phyloP scores from a whole-genome alignment of 495 filamentous ascomycete species.

The Penicillium longicatenatum region DNA sequence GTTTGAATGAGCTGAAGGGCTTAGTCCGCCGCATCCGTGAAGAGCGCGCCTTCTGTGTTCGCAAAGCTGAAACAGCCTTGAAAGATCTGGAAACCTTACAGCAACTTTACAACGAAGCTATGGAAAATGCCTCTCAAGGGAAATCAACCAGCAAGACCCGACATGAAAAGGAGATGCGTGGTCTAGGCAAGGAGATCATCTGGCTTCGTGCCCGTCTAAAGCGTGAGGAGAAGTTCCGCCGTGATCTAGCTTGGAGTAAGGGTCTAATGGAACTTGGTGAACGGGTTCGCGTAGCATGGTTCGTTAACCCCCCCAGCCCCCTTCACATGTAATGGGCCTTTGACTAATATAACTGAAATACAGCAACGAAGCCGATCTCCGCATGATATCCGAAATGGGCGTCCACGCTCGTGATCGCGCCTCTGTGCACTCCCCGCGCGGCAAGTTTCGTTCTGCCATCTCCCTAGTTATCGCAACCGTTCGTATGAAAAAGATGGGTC shows the following conservation, averaged over 20 bases:
- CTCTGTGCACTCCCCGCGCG: conserved; percentile 35
- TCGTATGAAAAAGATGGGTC: conserved; percentile 55
- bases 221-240: conserved; percentile 78
- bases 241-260: conserved; percentile 79
- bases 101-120: conserved; percentile 51
- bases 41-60: conserved; percentile 54
- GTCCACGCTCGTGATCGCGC: conserved; percentile 48
- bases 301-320: conserved; percentile 49
- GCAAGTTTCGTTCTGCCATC: conserved; percentile 52
- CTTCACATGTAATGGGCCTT: conserved; percentile 9
- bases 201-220: conserved; percentile 79
- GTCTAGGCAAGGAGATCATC: conserved; percentile 83
- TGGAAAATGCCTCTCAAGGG: conserved; percentile 43
- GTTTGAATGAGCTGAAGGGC: conserved; percentile 56
- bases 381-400: conserved; percentile 79
- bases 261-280: conserved; percentile 73
- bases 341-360: conserved; percentile 24
- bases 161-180: conserved; percentile 79
- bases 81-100: conserved; percentile 58
- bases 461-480: conserved; percentile 55
- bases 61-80: conserved; percentile 48
- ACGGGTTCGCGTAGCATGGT: conserved; percentile 81
- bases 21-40: conserved; percentile 60
- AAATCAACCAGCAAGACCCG: conserved; percentile 53
- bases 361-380: conserved; percentile 90